phyloP scores from a whole-genome alignment of 2,329 filamentous ascomycete genomes.

The Intubia oerlemansii region DNA sequence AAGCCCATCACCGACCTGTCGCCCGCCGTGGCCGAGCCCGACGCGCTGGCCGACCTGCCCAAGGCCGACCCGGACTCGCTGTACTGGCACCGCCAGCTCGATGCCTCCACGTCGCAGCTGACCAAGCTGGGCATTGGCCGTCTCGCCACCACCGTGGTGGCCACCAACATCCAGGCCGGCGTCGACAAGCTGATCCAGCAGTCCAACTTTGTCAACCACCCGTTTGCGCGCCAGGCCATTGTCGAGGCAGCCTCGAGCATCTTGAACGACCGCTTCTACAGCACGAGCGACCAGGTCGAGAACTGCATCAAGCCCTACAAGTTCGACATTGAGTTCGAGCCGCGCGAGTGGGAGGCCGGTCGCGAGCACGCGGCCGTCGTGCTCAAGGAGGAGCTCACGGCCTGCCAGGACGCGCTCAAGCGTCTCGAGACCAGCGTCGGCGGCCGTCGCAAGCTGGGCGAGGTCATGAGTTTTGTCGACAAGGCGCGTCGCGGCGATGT shows the following conservation, averaged over 20 bases:
- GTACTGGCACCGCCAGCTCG: conserved; percentile 87
- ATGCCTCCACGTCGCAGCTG: conserved; percentile 72
- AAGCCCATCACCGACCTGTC: conserved; percentile 75
- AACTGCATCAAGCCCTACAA: conserved; percentile 99
- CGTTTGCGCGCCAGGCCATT: conserved; percentile 84
- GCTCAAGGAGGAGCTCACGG: conserved; percentile 69
- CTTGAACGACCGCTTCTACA: conserved; percentile 84
- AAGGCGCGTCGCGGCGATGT: conserved; percentile 73
- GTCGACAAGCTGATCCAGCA: conserved; percentile 58
- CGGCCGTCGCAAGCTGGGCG: conserved; percentile 63
- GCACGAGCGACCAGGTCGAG: conserved; percentile 92
- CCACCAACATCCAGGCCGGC: conserved; percentile 66
- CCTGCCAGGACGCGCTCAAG: conserved; percentile 62
- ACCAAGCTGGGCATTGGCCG: conserved; percentile 90
- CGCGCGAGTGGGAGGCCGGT: conserved; percentile 69
- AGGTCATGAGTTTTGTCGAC: conserved; percentile 83
- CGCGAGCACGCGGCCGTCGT: conserved; percentile 63
- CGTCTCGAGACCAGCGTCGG: conserved; percentile 58
- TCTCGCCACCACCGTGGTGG: conserved; percentile 77
- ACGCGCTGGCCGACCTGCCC: conserved; percentile 57
- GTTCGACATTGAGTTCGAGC: conserved; percentile 88
- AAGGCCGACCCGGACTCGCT: conserved; percentile 68
- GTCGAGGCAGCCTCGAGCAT: conserved; percentile 77
- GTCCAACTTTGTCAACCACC: conserved; percentile 76
- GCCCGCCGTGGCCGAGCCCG: conserved; percentile 40